These are phyloP conservation scores for Cymbidium sinense DNA, from an alignment of 106 monocot species.

Conservation along the genomic window DNA sequence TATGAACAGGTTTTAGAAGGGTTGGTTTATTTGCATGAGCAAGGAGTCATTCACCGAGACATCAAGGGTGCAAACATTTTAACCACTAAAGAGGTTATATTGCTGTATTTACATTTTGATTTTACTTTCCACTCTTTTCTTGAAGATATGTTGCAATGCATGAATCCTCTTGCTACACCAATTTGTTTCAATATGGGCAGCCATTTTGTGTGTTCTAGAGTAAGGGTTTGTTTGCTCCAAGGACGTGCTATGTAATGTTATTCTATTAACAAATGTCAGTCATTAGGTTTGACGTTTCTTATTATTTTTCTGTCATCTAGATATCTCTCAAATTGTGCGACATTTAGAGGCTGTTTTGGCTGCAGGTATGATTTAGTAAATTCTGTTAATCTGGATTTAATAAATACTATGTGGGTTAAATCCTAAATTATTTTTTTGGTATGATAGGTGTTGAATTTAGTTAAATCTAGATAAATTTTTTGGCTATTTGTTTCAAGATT, in stretches of 20 bases:
- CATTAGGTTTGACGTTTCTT: too few relatives aligned
- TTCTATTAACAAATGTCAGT: too few relatives aligned
- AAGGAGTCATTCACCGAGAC: constrained; percentile 97
- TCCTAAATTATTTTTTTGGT: too few relatives aligned
- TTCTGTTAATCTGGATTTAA: too few relatives aligned
- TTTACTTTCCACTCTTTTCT: not conserved
- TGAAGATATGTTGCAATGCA: not conserved
- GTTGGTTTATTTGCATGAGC: constrained; percentile 93
- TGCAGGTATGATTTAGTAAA: too few relatives aligned
- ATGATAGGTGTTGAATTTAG: too few relatives aligned
- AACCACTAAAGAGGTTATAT: constrained; percentile 87
- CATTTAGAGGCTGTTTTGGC: too few relatives aligned
- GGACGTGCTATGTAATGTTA: not conserved
- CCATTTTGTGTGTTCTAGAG: not conserved
- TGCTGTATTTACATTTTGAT: not conserved
- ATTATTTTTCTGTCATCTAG: too few relatives aligned
- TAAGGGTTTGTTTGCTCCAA: not conserved
- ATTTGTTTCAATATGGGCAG: not conserved
- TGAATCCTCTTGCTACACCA: not conserved
- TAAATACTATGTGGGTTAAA: too few relatives aligned
- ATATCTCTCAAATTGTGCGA: too few relatives aligned
- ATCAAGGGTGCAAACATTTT: constrained; percentile 99
- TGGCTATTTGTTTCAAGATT: too few relatives aligned
- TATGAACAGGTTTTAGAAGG: constrained; percentile 87
- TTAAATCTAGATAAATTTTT: too few relatives aligned